phyloP scores from a whole-genome alignment of 1,284 basidiomycete genomes.

The Boletus sp. region DNA sequence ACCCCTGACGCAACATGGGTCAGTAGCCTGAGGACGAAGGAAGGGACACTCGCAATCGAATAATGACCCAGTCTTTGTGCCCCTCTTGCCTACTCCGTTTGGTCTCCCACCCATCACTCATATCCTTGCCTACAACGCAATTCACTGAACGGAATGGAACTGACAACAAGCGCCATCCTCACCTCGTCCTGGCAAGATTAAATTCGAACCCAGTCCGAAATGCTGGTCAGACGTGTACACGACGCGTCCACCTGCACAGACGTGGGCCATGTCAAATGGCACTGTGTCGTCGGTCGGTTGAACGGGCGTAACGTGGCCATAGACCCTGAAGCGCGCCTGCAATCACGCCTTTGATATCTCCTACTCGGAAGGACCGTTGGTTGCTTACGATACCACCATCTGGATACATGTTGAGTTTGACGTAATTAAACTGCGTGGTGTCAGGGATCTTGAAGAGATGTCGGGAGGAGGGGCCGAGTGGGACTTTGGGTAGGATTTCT shows the following conservation, averaged over 20 bases:
- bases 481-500: slow-evolving; percentile 71
- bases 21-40: slow-evolving; percentile 3
- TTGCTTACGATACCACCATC: slow-evolving; percentile 88
- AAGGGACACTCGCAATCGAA: slow-evolving; percentile 67
- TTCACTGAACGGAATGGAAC: background rate
- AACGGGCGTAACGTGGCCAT: slow-evolving; percentile 72
- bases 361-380: background rate
- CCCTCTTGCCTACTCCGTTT: slow-evolving; percentile 77
- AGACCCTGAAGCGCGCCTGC: slow-evolving; percentile 84
- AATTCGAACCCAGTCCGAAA: slow-evolving; percentile 88
- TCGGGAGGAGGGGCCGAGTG: slow-evolving; percentile 76
- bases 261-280: slow-evolving; percentile 83
- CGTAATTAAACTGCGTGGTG: slow-evolving; percentile 62
- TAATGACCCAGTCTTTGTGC: slow-evolving; percentile 89
- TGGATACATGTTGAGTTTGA: slow-evolving; percentile 94
- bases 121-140: slow-evolving; percentile 59
- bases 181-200: slow-evolving; percentile 88
- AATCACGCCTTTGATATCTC: slow-evolving; percentile 7
- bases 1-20: slow-evolving; percentile 41
- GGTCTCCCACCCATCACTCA: slow-evolving; percentile 99
- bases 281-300: slow-evolving; percentile 50
- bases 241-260: slow-evolving; percentile 84
- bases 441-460: slow-evolving; percentile 80
- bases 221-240: slow-evolving; percentile 87
- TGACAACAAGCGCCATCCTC: slow-evolving; percentile 9